A percentile compares a stretch with the other conserved stretches of the same genome.
phyloP scores from a whole-genome alignment of 768 basidiomycete genomes.

The Boletus rufocinnamomeus region DNA sequence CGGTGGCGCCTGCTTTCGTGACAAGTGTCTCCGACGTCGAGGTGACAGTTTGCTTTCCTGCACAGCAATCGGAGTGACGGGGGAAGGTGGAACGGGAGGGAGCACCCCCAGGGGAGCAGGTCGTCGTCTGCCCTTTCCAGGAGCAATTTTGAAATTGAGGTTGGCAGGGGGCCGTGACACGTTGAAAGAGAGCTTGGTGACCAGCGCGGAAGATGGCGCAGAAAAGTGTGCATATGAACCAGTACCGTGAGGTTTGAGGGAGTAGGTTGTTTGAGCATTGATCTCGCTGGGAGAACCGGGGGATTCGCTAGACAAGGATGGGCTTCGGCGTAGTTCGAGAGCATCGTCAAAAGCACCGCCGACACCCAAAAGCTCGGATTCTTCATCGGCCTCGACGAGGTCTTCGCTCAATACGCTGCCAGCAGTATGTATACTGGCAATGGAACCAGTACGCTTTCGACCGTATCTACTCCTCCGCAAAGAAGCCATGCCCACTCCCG shows the following conservation, averaged over 20 bases:
- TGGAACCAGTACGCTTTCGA: constrained; percentile 73
- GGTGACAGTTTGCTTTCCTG: constrained; percentile 33
- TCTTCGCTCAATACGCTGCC: constrained; percentile 78
- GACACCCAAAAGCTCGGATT: constrained; percentile 66
- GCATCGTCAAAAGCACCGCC: constrained; percentile 60
- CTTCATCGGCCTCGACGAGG: constrained; percentile 81
- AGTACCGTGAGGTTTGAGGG: constrained; percentile 24
- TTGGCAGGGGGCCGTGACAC: constrained; percentile 47
- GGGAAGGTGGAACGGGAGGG: constrained; percentile 75
- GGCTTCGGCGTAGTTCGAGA: constrained; percentile 38
- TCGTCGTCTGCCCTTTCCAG: constrained; percentile 57
- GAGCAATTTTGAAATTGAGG: constrained; percentile 50
- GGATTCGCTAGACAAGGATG: constrained; percentile 37
- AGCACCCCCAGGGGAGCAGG: constrained; percentile 62
- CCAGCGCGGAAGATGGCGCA: constrained; percentile 54
- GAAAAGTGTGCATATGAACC: constrained; percentile 12
- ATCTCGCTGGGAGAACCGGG: constrained; percentile 38
- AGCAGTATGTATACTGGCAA: constrained; percentile 67
- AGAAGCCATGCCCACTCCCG: constrained; percentile 65
- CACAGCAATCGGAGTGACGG: constrained; percentile 54
- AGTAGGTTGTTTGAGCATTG: constrained; percentile 23
- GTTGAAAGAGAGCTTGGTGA: constrained; percentile 59
- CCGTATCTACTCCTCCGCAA: constrained; percentile 68
- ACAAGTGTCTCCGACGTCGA: constrained; percentile 49
- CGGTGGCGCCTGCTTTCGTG: constrained; percentile 55